Evolutionary conservation across 106 monocot species (phyloP).

Genomic region (Dendrobium nobile): DNA sequence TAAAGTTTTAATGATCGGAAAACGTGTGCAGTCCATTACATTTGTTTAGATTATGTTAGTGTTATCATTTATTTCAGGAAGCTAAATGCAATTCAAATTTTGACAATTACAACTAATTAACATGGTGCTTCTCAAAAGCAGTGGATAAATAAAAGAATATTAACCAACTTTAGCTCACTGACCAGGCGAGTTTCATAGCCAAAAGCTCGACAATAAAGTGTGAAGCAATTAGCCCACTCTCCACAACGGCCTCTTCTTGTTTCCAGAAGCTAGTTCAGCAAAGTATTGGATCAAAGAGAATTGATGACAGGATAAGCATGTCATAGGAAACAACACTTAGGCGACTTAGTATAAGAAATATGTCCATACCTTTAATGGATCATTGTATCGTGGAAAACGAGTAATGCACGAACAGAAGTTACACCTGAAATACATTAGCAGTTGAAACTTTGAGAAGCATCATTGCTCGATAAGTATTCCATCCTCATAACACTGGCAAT

Average conservation of each 20-base stretch:
- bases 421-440: slow-evolving; percentile 44
- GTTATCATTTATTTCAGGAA: neutral
- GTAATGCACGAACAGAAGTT: slow-evolving; percentile 50
- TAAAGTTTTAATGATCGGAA: neutral
- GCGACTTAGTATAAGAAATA: neutral
- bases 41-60: neutral
- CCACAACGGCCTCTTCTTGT: slow-evolving; percentile 93
- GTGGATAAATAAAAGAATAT: neutral
- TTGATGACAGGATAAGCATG: neutral
- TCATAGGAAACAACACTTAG: neutral
- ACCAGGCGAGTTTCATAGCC: slow-evolving; percentile 89
- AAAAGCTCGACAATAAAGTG: slow-evolving; percentile 88
- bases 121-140: neutral
- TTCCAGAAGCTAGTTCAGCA: slow-evolving; percentile 73
- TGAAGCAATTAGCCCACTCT: slow-evolving; percentile 99
- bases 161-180: slow-evolving; percentile 17
- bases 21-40: neutral
- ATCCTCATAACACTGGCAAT: neutral
- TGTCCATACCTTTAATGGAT: slow-evolving; percentile 58
- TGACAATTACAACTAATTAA: neutral
- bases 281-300: slow-evolving; percentile 10
- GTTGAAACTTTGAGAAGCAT: neutral
- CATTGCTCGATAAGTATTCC: neutral
- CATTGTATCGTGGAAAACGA: slow-evolving; percentile 89
- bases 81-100: neutral